A percentile compares a stretch with the other conserved stretches of the same genome.
These are phyloP conservation scores for Suillus discolor DNA, from an alignment of 768 basidiomycete genomes.

Conservation along the genomic window DNA sequence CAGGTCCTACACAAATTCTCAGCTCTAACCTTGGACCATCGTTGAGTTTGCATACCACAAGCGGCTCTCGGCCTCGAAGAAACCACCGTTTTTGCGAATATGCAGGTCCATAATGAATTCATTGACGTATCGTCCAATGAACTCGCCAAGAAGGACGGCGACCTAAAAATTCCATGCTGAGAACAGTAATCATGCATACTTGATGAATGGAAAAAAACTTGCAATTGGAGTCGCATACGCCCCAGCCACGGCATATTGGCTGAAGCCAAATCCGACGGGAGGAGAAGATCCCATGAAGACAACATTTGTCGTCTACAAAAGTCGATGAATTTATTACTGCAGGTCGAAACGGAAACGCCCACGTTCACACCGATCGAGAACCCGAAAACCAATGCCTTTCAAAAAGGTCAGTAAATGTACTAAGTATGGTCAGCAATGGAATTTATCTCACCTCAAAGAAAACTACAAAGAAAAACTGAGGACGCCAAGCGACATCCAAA, in stretches of 20 bases:
- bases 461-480: conserved; percentile 44
- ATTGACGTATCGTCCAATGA: conserved; percentile 52
- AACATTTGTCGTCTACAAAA: conserved; percentile 50
- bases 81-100: conserved; percentile 49
- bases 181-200: neutral
- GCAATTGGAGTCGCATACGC: conserved; percentile 48
- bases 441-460: conserved; percentile 38
- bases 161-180: conserved; percentile 31
- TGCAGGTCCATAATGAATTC: conserved; percentile 49
- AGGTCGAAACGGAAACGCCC: conserved; percentile 9
- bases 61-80: conserved; percentile 55
- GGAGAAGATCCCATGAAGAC: conserved; percentile 52
- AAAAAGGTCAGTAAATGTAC: neutral
- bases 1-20: conserved; percentile 29
- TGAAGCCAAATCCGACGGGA: conserved; percentile 51
- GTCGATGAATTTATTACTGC: neutral
- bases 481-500: conserved; percentile 49
- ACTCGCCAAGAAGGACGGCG: conserved; percentile 52
- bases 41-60: conserved; percentile 34
- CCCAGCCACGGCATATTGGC: conserved; percentile 42
- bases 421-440: neutral
- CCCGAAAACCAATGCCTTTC: conserved; percentile 47
- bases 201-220: conserved; percentile 9
- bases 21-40: neutral
- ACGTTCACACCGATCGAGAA: conserved; percentile 51